These are phyloP conservation scores for Entomophthora muscae DNA, from an alignment of 371 early-diverging fungal genomes.

Conservation along the genomic window DNA sequence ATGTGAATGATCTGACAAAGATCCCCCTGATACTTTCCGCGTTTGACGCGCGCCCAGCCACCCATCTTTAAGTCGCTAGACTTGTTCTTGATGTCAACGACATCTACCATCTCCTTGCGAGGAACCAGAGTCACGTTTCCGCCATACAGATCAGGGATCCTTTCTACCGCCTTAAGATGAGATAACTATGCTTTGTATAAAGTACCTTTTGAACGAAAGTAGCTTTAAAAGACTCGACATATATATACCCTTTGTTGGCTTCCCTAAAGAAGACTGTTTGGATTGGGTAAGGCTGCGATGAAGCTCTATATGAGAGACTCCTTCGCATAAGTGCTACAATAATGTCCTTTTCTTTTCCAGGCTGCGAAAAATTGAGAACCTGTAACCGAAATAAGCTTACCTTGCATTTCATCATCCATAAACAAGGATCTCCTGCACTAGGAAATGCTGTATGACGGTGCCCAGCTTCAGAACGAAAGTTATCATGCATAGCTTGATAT, in stretches of 20 bases:
- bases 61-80: conserved; percentile 51
- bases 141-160: conserved; percentile 42
- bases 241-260: conserved; percentile 84
- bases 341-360: conserved; percentile 79
- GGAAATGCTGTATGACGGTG: conserved; percentile 74
- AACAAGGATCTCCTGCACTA: conserved; percentile 72
- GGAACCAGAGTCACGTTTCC: conserved; percentile 76
- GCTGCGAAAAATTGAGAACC: conserved; percentile 15
- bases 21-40: conserved; percentile 94
- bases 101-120: conserved; percentile 89
- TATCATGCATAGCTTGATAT: conserved; percentile 35
- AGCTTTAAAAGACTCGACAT: conserved; percentile 80
- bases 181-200: neutral
- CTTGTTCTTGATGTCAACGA: conserved; percentile 56
- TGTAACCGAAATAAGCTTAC: conserved; percentile 16
- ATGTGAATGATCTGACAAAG: conserved; percentile 76
- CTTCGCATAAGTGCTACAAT: conserved; percentile 68
- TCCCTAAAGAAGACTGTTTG: conserved; percentile 77
- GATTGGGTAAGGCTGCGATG: conserved; percentile 42
- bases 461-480: conserved; percentile 27
- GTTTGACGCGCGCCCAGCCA: conserved; percentile 83
- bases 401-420: conserved; percentile 87
- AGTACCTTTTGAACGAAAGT: conserved; percentile 59
- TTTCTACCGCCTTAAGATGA: conserved; percentile 7
- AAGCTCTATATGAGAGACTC: conserved; percentile 41